Evolutionary conservation across 495 filamentous ascomycete species (phyloP), one percentile per base, ranked within the genome.

Genomic region (Niebla homalea): DNA sequence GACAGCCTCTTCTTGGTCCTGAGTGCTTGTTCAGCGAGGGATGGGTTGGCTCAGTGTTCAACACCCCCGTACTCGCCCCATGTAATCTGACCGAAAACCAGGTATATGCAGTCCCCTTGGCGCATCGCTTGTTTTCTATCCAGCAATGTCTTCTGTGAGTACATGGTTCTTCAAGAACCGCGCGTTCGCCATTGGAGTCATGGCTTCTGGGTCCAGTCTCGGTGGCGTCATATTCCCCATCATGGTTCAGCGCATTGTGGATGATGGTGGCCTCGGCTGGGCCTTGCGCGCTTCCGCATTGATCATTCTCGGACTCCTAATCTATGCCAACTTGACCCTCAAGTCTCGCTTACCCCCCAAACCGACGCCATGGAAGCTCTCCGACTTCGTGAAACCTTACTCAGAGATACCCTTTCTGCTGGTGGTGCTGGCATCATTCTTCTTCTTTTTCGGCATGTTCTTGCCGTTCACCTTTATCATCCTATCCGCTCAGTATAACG

Each of bases 361-460:
- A 14, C 74, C 70, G 32, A 76, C 71, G 45, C 70, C 70, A 0
- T 66, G 85, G 45, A 54, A 65, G 22, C 4, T 80, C 10, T 60
- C 56, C 47, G 75, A 82, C 1, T 85, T 84, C 58, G 26, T 80
- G 4, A 55, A 58, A 2, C 81, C 82, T 2, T 70, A 88, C 23
- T 67, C 57, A n/a, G 82, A 87, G 51, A 59, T 69, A 0, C 59
- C 70, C 15, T 49, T 49, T 35, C 16, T 39, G 3, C 36, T 44
- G 5, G 29, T 23, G 12, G 49, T 45, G 0, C 12, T 22, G 8
- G 43, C 40, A 1, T 36, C 60, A 5, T 84, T 85, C 58, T 66
- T 81, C 10, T 83, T 84, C 67, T 84, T 80, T 65, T 78, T 76
- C 61, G 84, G 83, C 32, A 75, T 84, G 61, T 87, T 85, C 61